phyloP scores from a whole-genome alignment of 2,329 filamentous ascomycete genomes.

The Tolypocladium ovalisporum region DNA sequence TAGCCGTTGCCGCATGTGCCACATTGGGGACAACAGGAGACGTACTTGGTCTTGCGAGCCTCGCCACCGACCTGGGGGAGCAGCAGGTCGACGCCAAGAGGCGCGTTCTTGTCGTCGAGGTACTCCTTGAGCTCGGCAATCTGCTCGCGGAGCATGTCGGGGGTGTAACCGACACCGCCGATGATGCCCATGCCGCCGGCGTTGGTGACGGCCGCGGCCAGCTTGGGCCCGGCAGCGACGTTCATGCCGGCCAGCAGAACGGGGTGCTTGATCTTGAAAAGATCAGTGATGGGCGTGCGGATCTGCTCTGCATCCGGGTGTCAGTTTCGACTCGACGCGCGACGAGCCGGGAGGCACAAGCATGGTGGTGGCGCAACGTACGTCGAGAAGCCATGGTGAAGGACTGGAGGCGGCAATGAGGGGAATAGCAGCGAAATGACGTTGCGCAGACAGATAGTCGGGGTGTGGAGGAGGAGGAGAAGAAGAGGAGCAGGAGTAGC shows the following conservation, averaged over 20 bases:
- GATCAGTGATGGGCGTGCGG: conserved; percentile 85
- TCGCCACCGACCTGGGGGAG: conserved; percentile 90
- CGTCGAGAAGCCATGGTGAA: conserved; percentile 66
- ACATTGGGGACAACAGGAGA: conserved; percentile 1
- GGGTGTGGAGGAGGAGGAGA: neutral
- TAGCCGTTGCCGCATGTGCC: neutral
- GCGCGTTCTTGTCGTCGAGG: conserved; percentile 80
- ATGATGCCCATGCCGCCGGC: conserved; percentile 95
- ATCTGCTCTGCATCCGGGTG: conserved; percentile 37
- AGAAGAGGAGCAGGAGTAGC: neutral
- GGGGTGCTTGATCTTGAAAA: conserved; percentile 96
- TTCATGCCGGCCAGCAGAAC: conserved; percentile 97
- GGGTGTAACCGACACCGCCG: conserved; percentile 89
- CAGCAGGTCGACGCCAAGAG: conserved; percentile 89
- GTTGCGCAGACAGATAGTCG: neutral
- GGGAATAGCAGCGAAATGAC: neutral
- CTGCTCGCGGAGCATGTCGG: conserved; percentile 93
- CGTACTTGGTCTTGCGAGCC: conserved; percentile 84
- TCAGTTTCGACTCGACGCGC: neutral
- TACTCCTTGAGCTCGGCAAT: conserved; percentile 88
- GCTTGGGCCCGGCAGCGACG: conserved; percentile 90
- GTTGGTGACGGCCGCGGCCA: conserved; percentile 94
- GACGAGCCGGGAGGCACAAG: neutral
- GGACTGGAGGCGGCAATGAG: neutral
- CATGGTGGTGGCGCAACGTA: conserved; percentile 40